phyloP scores from a whole-genome alignment of 2,329 filamentous ascomycete genomes.

The Cyanodermella asteris region DNA sequence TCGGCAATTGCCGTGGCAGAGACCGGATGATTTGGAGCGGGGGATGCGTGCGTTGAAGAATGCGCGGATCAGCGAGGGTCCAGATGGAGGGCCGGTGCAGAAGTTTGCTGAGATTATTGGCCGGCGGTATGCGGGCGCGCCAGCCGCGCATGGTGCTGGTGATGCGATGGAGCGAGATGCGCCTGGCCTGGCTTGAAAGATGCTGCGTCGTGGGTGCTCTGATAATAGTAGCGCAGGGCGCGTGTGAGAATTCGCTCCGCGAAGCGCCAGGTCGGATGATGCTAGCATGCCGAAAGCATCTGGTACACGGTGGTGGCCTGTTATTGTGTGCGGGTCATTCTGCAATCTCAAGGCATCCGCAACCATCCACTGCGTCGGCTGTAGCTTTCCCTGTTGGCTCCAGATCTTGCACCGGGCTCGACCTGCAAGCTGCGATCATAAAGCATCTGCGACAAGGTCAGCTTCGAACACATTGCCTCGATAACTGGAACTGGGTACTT shows the following conservation, averaged over 20 bases:
- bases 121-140: conserved; percentile 10
- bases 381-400: conserved; percentile 1
- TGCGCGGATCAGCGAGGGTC: conserved; percentile 27
- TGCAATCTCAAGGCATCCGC: no score
- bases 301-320: no score
- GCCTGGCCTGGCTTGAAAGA: conserved; percentile 28
- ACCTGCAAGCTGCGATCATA: conserved; percentile 1
- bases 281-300: no score
- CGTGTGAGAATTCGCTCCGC: neutral
- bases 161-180: conserved; percentile 1
- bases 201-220: conserved; percentile 38
- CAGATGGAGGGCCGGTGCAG: conserved; percentile 35
- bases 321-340: no score
- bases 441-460: neutral
- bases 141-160: no score
- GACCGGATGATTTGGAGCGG: conserved; percentile 33
- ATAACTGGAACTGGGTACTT: conserved; percentile 15
- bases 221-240: conserved; percentile 11
- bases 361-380: no score
- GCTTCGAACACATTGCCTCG: neutral
- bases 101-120: conserved; percentile 39
- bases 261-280: neutral
- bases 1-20: conserved; percentile 26
- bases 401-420: neutral
- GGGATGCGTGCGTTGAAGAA: conserved; percentile 32